Evolutionary conservation across 352 stramenopile species (phyloP), one percentile per base, ranked within the genome.

Genomic region (Phytophthora pluvialis): DNA sequence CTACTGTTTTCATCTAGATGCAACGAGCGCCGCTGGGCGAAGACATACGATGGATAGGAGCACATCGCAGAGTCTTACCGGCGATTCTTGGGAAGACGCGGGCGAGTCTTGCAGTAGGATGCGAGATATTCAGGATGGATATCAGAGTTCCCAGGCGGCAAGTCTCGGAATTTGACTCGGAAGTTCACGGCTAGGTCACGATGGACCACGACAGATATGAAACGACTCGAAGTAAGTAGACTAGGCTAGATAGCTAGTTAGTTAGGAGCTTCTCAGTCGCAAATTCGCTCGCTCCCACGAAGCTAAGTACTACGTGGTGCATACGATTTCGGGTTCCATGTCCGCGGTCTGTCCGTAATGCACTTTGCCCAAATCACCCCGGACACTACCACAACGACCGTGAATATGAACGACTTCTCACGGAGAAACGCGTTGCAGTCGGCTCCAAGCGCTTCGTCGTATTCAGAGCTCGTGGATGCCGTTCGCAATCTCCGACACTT

Each of bases 321-420:
- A 3, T 65, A 38, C 12, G 47, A 65, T 11, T 65, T 65, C 16
- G 39, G 57, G 16, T 65, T 59, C 25, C 5, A 42, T 5, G 9
- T 58, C 16, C 28, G 38, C 2, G 28, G 47, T 16, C 39, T 57
- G 7, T 54, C 56, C 1, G 56, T 64, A 7, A 56, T 28, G 16
- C 56, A 64, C 31, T 58, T 65, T 12, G 28, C 26, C 1, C 36
- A 9, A 4, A 9, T 52, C 5, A 8, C 28, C 1, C 26, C 53
- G 4, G 31, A 46, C 15, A 25, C 3, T 7, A 2, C 21, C 1
- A 21, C 1, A 5, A 1, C 36, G 8, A 10, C 13, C 0, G 45
- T 40, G 0, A 65, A 65, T 13, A 65, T 65, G 57, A 58, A 36
- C 3, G 47, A 65, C 43, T 65, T 65, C 18, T 58, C 57, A 3